A percentile compares a stretch with the other conserved stretches of the same genome.
Evolutionary conservation across 2,329 filamentous ascomycete genomes (phyloP).

Genomic region (Tolypocladium amazonense): DNA sequence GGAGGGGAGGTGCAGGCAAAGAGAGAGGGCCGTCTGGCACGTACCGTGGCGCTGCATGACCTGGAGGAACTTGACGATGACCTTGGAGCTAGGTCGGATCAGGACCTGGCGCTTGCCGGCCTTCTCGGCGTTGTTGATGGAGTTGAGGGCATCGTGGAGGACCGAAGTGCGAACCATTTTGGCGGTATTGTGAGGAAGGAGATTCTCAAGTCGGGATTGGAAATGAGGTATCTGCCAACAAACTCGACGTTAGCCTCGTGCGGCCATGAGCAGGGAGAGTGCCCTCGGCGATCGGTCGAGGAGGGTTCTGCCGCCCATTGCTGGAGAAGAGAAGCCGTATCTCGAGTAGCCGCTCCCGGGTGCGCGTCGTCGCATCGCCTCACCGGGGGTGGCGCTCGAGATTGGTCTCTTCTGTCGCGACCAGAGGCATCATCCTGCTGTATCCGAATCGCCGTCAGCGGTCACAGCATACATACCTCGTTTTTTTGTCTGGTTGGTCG

Average conservation of each 20-base stretch:
- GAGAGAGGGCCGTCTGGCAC: constrained; percentile 27
- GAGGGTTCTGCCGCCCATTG: constrained; percentile 64
- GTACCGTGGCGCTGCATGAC: constrained; percentile 99
- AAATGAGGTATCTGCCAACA: constrained; percentile 55
- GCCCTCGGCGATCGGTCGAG: constrained; percentile 44
- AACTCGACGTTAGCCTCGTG: constrained; percentile 47
- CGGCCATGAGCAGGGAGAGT: constrained; percentile 59
- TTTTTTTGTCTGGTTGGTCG: neutral
- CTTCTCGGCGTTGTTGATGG: constrained; percentile 99
- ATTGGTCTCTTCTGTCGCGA: constrained; percentile 54
- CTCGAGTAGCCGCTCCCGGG: constrained; percentile 16
- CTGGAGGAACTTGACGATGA: constrained; percentile 98
- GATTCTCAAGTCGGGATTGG: constrained; percentile 69
- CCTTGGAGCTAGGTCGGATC: constrained; percentile 97
- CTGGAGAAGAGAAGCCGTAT: constrained; percentile 56
- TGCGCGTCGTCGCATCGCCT: constrained; percentile 4
- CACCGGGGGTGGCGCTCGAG: constrained; percentile 22
- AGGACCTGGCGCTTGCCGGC: constrained; percentile 97
- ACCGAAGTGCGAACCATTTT: constrained; percentile 99
- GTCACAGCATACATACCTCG: constrained; percentile 33
- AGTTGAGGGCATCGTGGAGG: constrained; percentile 97
- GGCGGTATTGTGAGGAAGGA: constrained; percentile 48
- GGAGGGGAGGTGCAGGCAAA: constrained; percentile 1
- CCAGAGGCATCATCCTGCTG: constrained; percentile 32
- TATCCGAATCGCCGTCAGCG: constrained; percentile 19